These are phyloP conservation scores for Beta lomatogona DNA, from an alignment of 179 eudicot genomes.

Conservation along the genomic window DNA sequence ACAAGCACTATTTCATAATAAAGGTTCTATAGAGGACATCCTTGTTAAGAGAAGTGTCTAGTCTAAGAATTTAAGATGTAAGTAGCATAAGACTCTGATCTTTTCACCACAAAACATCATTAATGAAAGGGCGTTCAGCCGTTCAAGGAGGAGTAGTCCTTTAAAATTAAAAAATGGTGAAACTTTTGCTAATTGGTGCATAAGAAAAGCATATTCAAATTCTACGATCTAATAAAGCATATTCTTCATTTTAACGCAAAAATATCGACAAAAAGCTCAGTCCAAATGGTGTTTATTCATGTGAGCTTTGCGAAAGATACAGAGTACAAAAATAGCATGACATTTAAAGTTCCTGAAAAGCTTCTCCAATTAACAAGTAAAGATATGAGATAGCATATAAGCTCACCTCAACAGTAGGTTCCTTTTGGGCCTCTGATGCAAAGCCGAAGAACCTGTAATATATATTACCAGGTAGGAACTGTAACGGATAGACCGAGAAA, in stretches of 20 bases:
- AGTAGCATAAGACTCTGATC: neutral
- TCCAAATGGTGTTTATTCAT: neutral
- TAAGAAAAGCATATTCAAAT: neutral
- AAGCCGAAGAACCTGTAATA: constrained; percentile 80
- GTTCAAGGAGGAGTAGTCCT: neutral
- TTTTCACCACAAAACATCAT: neutral
- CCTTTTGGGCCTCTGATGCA: constrained; percentile 92
- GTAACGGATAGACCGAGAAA: constrained; percentile 7
- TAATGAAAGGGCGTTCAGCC: neutral
- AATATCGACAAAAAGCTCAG: neutral
- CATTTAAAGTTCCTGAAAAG: neutral
- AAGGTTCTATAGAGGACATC: neutral
- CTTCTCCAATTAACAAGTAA: neutral
- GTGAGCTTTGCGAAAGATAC: neutral
- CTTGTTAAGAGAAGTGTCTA: neutral
- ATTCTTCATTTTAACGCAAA: neutral
- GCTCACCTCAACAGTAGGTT: constrained; percentile 87
- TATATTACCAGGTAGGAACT: neutral
- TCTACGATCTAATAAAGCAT: neutral
- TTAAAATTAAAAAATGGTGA: neutral
- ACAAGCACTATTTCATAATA: neutral
- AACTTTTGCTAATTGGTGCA: neutral
- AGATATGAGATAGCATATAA: constrained; percentile 3
- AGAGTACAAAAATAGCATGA: neutral
- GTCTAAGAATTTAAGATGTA: neutral